Base-by-base conservation (phyloP, 495 filamentous ascomycete genomes). In the Podospora anserina region DNA sequence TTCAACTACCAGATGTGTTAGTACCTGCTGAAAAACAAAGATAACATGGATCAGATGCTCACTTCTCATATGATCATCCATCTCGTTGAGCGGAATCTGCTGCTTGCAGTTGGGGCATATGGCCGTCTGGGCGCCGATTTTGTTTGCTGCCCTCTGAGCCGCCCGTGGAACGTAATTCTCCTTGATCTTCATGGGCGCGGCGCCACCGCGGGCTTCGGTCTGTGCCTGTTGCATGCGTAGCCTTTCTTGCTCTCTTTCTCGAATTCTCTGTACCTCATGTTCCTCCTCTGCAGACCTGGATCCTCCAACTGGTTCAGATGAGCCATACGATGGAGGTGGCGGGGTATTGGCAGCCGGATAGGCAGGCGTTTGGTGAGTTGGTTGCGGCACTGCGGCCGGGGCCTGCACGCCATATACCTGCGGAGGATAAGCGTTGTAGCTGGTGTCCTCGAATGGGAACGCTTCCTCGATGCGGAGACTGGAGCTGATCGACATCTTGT, bases 81-180 rank as follows among this genome's bases (percentile, higher is more conserved):
- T 83, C 78, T 98, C 95, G 71, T 89, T 86, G 71, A 90, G 85
- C 6, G 93, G 92, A 49, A 97, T 92, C 68, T 91, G 89, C 77
- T 96, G 91, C 68, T 91, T 89, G 81, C 96, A 99, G 79, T 97
- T 97, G 11, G 95, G 96, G 79, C 95, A 99, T 62, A 96, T 79
- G 2, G 90, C 91, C 74, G 88, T 92, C 60, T 86, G 83, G 28
- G 86, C 84, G 53, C 87, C 83, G 70, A 86, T 84, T 72, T 83
- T 85, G 78, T 87, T 88, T 15, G 88, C 83, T 49, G 84, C 81
- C 78, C 90, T 85, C 56, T 90, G 88, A 66, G 90, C 88, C 11
- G 94, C 94, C 6, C 92, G 88, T 0, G 93, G 93, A 0, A 96
- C 90, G 77, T 97, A 96, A 75, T 97, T 93, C 67, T 90, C 90